Conservation (phyloP, 208 protist genomes). For the Leishmania amazonensis region DNA sequence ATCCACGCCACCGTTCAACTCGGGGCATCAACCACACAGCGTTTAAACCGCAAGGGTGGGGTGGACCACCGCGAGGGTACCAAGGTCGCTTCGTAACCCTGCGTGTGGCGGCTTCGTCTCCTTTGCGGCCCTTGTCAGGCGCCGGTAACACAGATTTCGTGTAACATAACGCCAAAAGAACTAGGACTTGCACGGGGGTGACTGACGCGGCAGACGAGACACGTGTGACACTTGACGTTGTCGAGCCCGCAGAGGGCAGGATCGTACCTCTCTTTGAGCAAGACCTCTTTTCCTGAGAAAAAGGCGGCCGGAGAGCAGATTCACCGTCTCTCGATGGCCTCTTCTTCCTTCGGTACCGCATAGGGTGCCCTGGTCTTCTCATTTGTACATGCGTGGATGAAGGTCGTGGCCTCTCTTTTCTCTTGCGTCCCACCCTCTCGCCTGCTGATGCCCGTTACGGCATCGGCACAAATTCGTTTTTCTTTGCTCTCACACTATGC, state of each 20-base stretch:
- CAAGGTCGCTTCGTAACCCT: not conserved
- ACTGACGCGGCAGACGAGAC: not conserved
- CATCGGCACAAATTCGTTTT: not conserved
- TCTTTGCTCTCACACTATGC: not conserved
- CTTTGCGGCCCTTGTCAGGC: not conserved
- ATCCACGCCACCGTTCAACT: not conserved
- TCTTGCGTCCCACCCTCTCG: not conserved
- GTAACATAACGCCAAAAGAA: not conserved
- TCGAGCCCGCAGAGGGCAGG: not conserved
- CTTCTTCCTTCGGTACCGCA: not conserved
- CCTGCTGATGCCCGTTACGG: not conserved
- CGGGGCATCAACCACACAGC: not conserved
- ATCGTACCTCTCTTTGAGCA: not conserved
- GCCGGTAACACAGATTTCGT: not conserved
- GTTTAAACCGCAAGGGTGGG: not conserved
- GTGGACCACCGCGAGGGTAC: not conserved
- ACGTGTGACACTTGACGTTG: not conserved
- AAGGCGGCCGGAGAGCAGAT: not conserved
- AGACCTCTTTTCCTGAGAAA: not conserved
- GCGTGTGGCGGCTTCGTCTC: not conserved
- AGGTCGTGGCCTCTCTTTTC: not conserved
- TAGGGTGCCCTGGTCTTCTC: not conserved
- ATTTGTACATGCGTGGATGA: not conserved
- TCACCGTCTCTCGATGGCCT: not conserved
- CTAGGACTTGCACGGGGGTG: not conserved